A percentile compares a stretch with the other conserved stretches of the same genome.
phyloP scores from a whole-genome alignment of 371 early-diverging fungal species.

The Amoeboaphelidium protococcarum region DNA sequence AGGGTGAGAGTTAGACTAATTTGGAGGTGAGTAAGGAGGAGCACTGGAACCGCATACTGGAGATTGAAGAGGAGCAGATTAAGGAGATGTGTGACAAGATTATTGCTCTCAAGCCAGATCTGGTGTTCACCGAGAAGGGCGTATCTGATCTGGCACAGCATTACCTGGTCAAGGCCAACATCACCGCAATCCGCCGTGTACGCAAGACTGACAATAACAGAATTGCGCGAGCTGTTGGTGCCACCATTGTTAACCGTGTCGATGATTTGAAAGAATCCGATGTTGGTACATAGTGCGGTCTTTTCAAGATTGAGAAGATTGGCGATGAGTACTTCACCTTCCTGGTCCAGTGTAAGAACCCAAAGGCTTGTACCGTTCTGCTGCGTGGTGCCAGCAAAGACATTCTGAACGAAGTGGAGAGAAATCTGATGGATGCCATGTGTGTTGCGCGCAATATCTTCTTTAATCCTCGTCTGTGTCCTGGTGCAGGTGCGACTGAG shows the following conservation, averaged over 20 bases:
- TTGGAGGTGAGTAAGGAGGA: conserved; percentile 91
- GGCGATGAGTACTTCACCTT: conserved; percentile 97
- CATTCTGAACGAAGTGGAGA: conserved; percentile 94
- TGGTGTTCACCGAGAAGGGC: conserved; percentile 99
- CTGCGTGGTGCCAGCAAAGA: conserved; percentile 97
- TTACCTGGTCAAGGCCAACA: conserved; percentile 85
- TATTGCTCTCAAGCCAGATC: conserved; percentile 82
- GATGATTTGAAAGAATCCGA: conserved; percentile 88
- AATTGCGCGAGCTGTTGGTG: conserved; percentile 92
- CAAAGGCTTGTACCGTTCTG: conserved; percentile 96
- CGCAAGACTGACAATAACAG: conserved; percentile 98
- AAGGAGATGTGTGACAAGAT: conserved; percentile 89
- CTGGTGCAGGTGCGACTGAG: conserved; percentile 99
- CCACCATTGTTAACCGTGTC: conserved; percentile 86
- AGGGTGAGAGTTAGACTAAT: conserved; percentile 98
- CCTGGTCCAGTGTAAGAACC: conserved; percentile 78
- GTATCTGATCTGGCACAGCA: conserved; percentile 95
- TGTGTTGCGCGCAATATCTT: conserved; percentile 93
- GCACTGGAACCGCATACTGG: conserved; percentile 87
- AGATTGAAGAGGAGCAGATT: conserved; percentile 99
- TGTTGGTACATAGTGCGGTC: conserved; percentile 82
- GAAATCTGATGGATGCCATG: conserved; percentile 99
- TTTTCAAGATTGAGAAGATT: conserved; percentile 90
- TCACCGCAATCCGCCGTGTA: conserved; percentile 95
- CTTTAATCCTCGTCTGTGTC: conserved; percentile 70